Evolutionary conservation across 2,329 filamentous ascomycete species (phyloP), one percentile per base, ranked within the genome.

Genomic region (Shiraia bambusicola): DNA sequence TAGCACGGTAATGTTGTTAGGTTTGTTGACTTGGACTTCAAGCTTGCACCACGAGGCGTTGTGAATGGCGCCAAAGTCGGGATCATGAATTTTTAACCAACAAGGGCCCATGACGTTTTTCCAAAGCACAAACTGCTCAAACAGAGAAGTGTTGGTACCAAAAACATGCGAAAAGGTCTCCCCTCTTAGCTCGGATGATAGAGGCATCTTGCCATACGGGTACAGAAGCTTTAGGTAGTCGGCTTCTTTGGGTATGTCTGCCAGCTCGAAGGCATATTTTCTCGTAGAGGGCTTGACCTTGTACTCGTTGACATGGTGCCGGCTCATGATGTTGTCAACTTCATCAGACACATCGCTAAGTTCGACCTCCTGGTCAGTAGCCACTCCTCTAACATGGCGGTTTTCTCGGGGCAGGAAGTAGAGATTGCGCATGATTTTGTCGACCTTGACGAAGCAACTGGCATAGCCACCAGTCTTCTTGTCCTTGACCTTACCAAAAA

Each of bases 101-200:
- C 93, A 97, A 22, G 93, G 93, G 1, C 93, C 93, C 92, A 96
- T 98, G 57, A 98, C 88, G 63, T 95, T 95, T 73, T 96, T 97
- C 87, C 91, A 96, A 4, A 98, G 78, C 14, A 98, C 93, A 63
- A 98, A 98, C 58, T 98, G 93, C 70, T 98, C 93, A 58, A 98
- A 98, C 0, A 98, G 77, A 1, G 88, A 83, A 0, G 93, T 98
- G 67, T 93, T 95, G 42, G 87, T 86, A 19, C 94, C 93, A 56
- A 98, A 98, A 16, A 95, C 85, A 52, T 88, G 88, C 1, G 92
- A 96, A 64, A 92, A 98, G 0, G 93, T 97, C 66, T 95, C 84
- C 19, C 93, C 93, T 28, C 76, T 81, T 5, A 80, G 72, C 47
- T 86, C 84, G 38, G 80, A 75, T n/a, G 88, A 79, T 26, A 98